Percentiles rank a stretch among this genome's conserved stretches.
These are phyloP conservation scores for Pseudogymnoascus sp. DNA, from an alignment of 2,329 filamentous ascomycete species.

Conservation along the genomic window DNA sequence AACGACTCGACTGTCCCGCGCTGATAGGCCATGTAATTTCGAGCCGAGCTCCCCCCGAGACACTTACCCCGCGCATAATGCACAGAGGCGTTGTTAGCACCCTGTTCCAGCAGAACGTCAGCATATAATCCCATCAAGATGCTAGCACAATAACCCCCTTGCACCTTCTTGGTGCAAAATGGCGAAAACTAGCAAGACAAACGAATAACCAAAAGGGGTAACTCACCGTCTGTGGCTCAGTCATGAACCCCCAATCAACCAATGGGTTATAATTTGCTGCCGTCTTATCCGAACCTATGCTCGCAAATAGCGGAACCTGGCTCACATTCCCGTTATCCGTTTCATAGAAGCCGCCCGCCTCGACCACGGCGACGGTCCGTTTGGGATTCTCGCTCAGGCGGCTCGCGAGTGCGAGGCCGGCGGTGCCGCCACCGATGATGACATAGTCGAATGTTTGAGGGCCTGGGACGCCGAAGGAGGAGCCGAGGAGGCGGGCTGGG, in stretches of 20 bases:
- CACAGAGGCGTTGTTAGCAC: constrained; percentile 12
- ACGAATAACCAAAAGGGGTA: background rate
- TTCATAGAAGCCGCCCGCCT: constrained; percentile 31
- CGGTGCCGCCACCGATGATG: constrained; percentile 36
- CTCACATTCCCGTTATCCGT: constrained; percentile 15
- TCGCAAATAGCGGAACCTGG: constrained; percentile 9
- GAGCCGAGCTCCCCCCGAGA: constrained; percentile 26
- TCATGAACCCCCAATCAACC: constrained; percentile 27
- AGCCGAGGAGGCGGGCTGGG: background rate
- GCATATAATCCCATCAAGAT: background rate
- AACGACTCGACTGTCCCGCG: constrained; percentile 32
- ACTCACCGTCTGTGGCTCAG: constrained; percentile 21
- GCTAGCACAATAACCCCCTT: background rate
- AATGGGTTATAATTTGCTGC: background rate
- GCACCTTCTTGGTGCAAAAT: background rate
- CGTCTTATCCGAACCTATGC: background rate
- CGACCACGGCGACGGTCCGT: constrained; percentile 33
- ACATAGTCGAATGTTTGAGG: constrained; percentile 34
- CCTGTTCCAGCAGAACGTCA: constrained; percentile 16
- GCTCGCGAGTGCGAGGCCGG: constrained; percentile 33
- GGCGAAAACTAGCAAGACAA: constrained; percentile 11
- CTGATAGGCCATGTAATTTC: constrained; percentile 31
- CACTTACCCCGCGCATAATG: constrained; percentile 28
- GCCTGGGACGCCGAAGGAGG: background rate
- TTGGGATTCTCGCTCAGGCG: constrained; percentile 32